phyloP scores from a whole-genome alignment of 2,329 filamentous ascomycete genomes.

The Didymella lethalis region DNA sequence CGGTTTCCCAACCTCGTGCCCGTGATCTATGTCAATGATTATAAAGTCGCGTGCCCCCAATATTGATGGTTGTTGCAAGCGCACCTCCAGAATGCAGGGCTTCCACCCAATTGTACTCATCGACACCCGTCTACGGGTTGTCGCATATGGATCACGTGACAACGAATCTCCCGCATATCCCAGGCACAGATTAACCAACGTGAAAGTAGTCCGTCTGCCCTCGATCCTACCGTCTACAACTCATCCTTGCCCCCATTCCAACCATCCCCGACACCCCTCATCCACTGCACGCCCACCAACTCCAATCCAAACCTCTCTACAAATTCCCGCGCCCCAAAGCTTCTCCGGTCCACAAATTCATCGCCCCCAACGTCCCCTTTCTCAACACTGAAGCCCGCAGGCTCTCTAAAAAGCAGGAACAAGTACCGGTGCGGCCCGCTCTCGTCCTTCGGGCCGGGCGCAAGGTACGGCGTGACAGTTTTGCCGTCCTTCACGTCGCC shows the following conservation, averaged over 20 bases:
- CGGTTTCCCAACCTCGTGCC: background rate
- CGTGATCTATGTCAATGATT: background rate
- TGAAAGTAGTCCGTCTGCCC: too few relatives aligned
- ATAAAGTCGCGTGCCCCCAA: background rate
- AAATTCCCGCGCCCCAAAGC: constrained; percentile 38
- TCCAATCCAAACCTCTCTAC: constrained; percentile 38
- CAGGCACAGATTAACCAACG: background rate
- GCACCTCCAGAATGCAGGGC: background rate
- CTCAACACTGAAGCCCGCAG: constrained; percentile 27
- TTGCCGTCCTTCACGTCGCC: constrained; percentile 20
- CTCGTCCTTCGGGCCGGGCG: constrained; percentile 48
- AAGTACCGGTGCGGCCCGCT: constrained; percentile 48
- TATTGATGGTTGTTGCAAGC: background rate
- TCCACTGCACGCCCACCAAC: constrained; percentile 48
- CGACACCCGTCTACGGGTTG: background rate
- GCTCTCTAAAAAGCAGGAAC: constrained; percentile 44
- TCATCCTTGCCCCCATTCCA: constrained; percentile 30
- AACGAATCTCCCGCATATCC: background rate
- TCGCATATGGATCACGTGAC: background rate
- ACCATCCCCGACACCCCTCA: constrained; percentile 49
- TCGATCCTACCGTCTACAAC: background rate
- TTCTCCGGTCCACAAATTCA: constrained; percentile 47
- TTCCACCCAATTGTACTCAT: background rate
- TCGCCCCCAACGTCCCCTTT: constrained; percentile 47
- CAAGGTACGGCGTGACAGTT: constrained; percentile 44